A percentile compares a stretch with the other conserved stretches of the same genome.
Evolutionary conservation across 768 basidiomycete species (phyloP).

Genomic region (Naematelia aurantialba): DNA sequence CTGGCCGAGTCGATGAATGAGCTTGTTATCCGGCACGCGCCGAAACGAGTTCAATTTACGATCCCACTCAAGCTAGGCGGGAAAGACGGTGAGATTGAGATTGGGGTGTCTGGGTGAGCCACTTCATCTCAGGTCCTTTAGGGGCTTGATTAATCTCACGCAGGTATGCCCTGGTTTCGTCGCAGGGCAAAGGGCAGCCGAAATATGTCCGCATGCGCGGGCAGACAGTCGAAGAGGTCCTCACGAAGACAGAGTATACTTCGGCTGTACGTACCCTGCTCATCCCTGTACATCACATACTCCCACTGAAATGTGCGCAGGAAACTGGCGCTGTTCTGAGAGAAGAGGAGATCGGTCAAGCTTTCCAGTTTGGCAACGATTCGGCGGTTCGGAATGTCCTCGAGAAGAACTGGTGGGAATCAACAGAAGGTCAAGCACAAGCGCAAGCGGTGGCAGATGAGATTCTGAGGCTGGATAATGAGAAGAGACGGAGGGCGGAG

Average conservation of each 20-base stretch:
- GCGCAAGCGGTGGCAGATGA: constrained; percentile 34
- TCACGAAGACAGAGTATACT: constrained; percentile 65
- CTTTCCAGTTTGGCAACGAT: constrained; percentile 49
- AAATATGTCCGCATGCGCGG: constrained; percentile 76
- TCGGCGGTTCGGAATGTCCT: constrained; percentile 37
- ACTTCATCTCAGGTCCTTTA: neutral
- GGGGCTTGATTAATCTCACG: neutral
- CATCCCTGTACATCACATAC: neutral
- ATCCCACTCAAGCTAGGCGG: constrained; percentile 73
- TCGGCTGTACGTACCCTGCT: constrained; percentile 61
- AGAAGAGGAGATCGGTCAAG: constrained; percentile 51
- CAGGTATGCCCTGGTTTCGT: constrained; percentile 83
- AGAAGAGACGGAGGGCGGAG: constrained; percentile 43
- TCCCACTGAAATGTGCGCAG: constrained; percentile 18
- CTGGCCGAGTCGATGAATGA: constrained; percentile 43
- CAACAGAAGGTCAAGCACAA: constrained; percentile 20
- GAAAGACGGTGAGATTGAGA: constrained; percentile 55
- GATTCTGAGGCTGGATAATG: constrained; percentile 20
- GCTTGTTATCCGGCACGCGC: constrained; percentile 46
- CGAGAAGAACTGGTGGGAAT: constrained; percentile 46
- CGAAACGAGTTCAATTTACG: constrained; percentile 77
- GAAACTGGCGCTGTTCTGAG: constrained; percentile 46
- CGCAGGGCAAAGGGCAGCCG: constrained; percentile 77
- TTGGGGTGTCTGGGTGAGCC: constrained; percentile 50
- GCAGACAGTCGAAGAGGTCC: constrained; percentile 73